phyloP scores from a whole-genome alignment of 768 basidiomycete genomes.

The Lentinula aciculospora region DNA sequence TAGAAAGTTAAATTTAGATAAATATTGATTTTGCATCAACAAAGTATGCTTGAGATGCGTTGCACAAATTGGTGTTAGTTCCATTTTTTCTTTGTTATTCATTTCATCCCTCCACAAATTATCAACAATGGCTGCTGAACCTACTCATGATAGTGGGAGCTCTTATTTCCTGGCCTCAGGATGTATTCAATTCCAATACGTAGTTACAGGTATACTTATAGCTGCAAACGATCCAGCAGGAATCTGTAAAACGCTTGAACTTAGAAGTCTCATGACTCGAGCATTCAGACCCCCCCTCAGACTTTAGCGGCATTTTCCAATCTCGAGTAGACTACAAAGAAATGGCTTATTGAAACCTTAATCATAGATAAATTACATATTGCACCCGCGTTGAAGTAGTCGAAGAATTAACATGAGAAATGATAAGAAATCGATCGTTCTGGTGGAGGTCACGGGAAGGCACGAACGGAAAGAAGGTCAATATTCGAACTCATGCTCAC shows the following conservation, averaged over 20 bases:
- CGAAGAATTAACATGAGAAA: neutral
- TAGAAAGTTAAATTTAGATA: neutral
- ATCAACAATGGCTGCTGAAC: neutral
- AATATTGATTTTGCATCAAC: neutral
- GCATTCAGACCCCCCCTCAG: neutral
- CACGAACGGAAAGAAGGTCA: neutral
- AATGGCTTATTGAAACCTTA: neutral
- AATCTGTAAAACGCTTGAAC: neutral
- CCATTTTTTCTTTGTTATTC: neutral
- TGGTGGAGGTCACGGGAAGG: neutral
- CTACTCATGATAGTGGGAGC: neutral
- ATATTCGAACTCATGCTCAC: neutral
- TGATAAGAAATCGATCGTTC: no score
- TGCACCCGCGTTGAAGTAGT: neutral
- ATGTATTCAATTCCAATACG: neutral
- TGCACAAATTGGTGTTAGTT: neutral
- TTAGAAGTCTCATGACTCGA: neutral
- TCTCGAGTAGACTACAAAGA: neutral
- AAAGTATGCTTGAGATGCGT: neutral
- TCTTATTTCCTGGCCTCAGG: neutral
- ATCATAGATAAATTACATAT: neutral
- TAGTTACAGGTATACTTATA: neutral
- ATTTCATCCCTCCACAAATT: neutral
- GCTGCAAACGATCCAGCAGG: neutral
- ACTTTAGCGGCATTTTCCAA: no score